A percentile compares a stretch with the other conserved stretches of the same genome.
Evolutionary conservation across 2,329 filamentous ascomycete genomes (phyloP).

Genomic region (Xylaria sp.): DNA sequence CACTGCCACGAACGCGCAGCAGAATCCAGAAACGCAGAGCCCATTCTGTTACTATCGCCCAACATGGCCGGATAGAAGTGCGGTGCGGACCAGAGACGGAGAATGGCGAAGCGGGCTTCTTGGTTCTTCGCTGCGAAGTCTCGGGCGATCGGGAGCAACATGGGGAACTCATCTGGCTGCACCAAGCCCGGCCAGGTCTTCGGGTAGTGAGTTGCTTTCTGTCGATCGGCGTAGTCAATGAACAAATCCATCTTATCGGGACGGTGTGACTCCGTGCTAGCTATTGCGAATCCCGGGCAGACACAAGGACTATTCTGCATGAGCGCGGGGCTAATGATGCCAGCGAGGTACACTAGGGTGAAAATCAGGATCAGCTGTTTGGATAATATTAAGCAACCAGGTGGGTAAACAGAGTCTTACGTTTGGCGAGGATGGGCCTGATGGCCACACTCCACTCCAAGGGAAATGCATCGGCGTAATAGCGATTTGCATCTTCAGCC

Average conservation of each 20-base stretch:
- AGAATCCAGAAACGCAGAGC: slow-evolving; percentile 56
- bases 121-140: slow-evolving; percentile 45
- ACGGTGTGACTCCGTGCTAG: slow-evolving; percentile 52
- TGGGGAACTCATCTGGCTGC: slow-evolving; percentile 46
- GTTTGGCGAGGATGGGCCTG: slow-evolving; percentile 55
- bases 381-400: neutral
- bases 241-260: slow-evolving; percentile 54
- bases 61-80: slow-evolving; percentile 63
- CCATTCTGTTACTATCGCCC: slow-evolving; percentile 50
- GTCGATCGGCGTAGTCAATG: slow-evolving; percentile 54
- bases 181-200: slow-evolving; percentile 50
- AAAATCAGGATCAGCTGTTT: neutral
- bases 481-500: slow-evolving; percentile 34
- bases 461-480: slow-evolving; percentile 48
- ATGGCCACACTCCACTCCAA: slow-evolving; percentile 55
- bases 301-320: slow-evolving; percentile 44
- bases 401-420: slow-evolving; percentile 21
- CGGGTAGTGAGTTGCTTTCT: slow-evolving; percentile 42
- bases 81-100: slow-evolving; percentile 59
- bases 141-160: slow-evolving; percentile 49
- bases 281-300: slow-evolving; percentile 53
- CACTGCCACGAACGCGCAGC: slow-evolving; percentile 58
- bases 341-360: slow-evolving; percentile 57
- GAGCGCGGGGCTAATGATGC: slow-evolving; percentile 52
- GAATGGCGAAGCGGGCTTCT: slow-evolving; percentile 54